Conservation (phyloP, 345 rosid genomes). For the Salix purpurea region DNA sequence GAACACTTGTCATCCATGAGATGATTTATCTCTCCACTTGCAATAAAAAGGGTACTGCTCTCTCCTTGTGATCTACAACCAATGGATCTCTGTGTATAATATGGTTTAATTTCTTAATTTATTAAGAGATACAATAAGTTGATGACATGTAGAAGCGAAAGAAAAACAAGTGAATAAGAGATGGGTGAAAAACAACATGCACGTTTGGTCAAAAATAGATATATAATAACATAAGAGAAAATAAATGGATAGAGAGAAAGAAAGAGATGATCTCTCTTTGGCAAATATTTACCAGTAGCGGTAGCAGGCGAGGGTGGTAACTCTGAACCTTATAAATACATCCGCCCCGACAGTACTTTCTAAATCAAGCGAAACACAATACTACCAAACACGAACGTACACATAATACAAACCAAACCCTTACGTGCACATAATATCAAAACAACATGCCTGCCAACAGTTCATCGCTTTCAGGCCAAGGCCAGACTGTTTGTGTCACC, state of each 20-base stretch:
- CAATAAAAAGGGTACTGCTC: too few relatives aligned
- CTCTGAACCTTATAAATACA: not conserved
- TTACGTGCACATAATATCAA: not conserved
- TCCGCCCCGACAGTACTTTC: not conserved
- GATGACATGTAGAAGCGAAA: too few relatives aligned
- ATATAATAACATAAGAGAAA: too few relatives aligned
- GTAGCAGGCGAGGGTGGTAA: not conserved
- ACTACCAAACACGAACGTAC: not conserved
- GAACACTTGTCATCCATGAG: too few relatives aligned
- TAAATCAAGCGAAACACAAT: not conserved
- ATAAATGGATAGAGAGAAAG: too few relatives aligned
- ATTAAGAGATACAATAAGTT: too few relatives aligned
- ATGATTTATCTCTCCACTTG: too few relatives aligned
- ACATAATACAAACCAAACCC: not conserved
- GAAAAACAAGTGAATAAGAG: too few relatives aligned
- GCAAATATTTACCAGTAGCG: not conserved
- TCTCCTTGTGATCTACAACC: too few relatives aligned
- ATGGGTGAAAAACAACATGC: too few relatives aligned
- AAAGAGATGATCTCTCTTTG: not conserved
- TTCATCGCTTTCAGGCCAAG: conserved; percentile 32
- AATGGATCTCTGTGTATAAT: not conserved
- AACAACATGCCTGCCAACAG: conserved; percentile 19
- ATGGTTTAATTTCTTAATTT: not conserved
- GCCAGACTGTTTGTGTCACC: conserved; percentile 81
- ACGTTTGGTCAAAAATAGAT: too few relatives aligned